phyloP scores from a whole-genome alignment of 371 early-diverging fungal species.

The Apophysomyces elegans region DNA sequence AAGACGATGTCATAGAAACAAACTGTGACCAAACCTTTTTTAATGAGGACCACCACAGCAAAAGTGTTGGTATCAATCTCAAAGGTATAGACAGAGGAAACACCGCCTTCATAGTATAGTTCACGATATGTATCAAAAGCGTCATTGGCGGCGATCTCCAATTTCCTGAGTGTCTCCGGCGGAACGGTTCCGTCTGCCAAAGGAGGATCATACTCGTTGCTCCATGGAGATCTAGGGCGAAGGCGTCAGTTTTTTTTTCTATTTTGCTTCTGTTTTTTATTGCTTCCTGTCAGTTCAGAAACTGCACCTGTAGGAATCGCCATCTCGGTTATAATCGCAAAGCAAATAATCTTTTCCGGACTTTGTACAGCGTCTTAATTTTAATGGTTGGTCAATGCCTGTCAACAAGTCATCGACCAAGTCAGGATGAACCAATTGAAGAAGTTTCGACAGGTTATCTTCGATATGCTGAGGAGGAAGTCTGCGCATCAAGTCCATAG shows the following conservation, averaged over 20 bases:
- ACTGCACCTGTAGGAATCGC: conserved; percentile 86
- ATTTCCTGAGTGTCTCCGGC: conserved; percentile 78
- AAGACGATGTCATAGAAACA: no score
- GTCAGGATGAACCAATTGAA: conserved; percentile 81
- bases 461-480: conserved; percentile 93
- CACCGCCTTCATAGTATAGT: conserved; percentile 95
- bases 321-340: conserved; percentile 97
- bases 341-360: conserved; percentile 86
- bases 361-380: conserved; percentile 71
- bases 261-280: neutral
- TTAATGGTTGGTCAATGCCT: conserved; percentile 93
- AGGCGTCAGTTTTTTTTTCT: neutral
- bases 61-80: conserved; percentile 78
- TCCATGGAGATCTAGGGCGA: conserved; percentile 89
- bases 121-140: conserved; percentile 97
- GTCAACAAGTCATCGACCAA: conserved; percentile 90
- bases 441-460: conserved; percentile 83
- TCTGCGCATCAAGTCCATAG: conserved; percentile 96
- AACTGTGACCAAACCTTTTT: conserved; percentile 74
- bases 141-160: conserved; percentile 93
- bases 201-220: conserved; percentile 92
- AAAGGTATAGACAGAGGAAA: conserved; percentile 91
- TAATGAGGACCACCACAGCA: conserved; percentile 94
- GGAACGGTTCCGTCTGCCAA: conserved; percentile 82
- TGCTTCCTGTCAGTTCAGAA: no score